Base-by-base conservation (phyloP, 148 eudicot species). In the Nepenthes mirabilis region DNA sequence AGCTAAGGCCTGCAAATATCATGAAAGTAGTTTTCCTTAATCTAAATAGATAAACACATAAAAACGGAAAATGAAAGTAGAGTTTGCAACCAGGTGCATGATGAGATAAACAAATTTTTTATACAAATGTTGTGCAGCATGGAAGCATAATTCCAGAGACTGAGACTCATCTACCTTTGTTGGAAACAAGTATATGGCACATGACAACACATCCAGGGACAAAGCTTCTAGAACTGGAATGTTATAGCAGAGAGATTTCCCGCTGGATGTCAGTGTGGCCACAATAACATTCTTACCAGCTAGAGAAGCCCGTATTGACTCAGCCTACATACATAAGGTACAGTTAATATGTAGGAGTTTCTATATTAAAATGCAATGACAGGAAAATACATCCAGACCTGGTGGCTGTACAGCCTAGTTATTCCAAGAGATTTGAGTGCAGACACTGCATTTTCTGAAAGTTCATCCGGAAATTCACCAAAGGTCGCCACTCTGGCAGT, bases 171-270 rank as follows among this genome's bases (percentile, higher is more conserved):
- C 6, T 53, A 93, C 96, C 96, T 93, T 93, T 6, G 99, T 93
- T 58, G 99, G 99, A 68, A 88, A 93, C 63, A 93, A 69, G 77
- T 88, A 93, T 36, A 93, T 59, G 69, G 96, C 85, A 86, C 91
- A 93, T 49, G 96, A 88, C 56, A 60, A 74, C 55, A 68, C 56
- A 78, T 89, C 66, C 56, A 86, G 85, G 36, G 77, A 76, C 56
- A 93, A 67, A 64, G 66, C 74, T 84, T 93, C 95, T 48, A 93
- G 64, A 58, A 93, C 96, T 64, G 99, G 99, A 54, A 93, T 35
- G 73, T 93, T 93, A 69, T 93, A 93, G 77, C 99, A 93, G 71
- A 93, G 99, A 72, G 99, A 93, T 75, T 93, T 93, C 71, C 99
- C 99, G 70, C 99, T 93, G 57, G 99, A 93, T 72, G 96, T 89